Evolutionary conservation across 495 filamentous ascomycete genomes (phyloP), one percentile per base, ranked within the genome.

Genomic region (Bacidia rubella): DNA sequence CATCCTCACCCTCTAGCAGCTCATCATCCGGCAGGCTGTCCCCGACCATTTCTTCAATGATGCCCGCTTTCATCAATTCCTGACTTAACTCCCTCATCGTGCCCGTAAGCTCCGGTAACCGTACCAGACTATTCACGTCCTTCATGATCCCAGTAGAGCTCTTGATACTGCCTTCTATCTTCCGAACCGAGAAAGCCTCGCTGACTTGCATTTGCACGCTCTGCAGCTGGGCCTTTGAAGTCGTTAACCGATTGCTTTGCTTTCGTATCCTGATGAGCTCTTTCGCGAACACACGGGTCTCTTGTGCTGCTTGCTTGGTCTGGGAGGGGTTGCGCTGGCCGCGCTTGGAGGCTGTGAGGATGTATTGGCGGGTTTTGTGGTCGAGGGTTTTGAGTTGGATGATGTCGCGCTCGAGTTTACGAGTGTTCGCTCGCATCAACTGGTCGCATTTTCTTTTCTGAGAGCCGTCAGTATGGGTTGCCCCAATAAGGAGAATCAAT

Each of bases 151-250:
- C 85, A 11, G 90, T 90, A 53, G 78, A 83, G 46, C 85, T 86
- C 50, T 80, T 74, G 57, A 98, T 86, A 64, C 80, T 87, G 40
- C 93, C 93, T 72, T 96, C 90, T 58, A 97, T 96, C 74, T 94
- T 95, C 57, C 90, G 81, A 61, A 95, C 82, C 3, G 87, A 86
- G 63, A 97, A 98, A 1, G 93, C 90, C 68, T 97, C 90, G 61
- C 86, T 87, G 56, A 98, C 93, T 67, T 97, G 93, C 93, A 96
- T 95, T 60, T 89, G 82, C 51, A 98, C 93, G 63, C 83, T 88
- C 68, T 85, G 82, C 17, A 98, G 77, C 69, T 96, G 92, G 4
- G 92, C 93, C 62, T 90, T 90, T 55, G 79, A 82, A 1, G 93
- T 97, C 29, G 77, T 70, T 19, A 98, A 73, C 19, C 92, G 81